Base-by-base conservation (phyloP, 2,329 filamentous ascomycete species). In the Monascus ruber region DNA sequence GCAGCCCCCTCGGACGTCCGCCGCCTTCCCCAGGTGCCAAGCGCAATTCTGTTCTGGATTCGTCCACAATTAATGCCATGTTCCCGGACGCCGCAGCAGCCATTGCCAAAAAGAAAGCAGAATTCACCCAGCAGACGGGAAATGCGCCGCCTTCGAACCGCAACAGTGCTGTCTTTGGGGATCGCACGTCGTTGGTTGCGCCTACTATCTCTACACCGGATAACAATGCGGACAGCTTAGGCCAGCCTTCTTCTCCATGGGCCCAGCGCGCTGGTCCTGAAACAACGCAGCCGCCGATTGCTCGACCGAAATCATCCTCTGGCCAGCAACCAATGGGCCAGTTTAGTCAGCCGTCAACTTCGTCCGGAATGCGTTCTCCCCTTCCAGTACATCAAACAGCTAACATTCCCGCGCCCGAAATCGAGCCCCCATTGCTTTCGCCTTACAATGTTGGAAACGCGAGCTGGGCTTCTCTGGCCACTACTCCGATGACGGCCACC, bases 381-480 rank as follows among this genome's bases (percentile, higher is more conserved):
- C 77, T 84, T 36, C 79, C 83, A 2, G 71, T 69, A 38, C 82
- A 82, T 52, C 88, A 94, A 63, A 94, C 66, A 51, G 94, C 87
- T 8, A 91, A 84, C 1, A 72, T 94, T 29, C 83, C 75, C 45
- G 77, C 83, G 2, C 76, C 76, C 24, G 84, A 93, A 36, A 73
- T 77, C 37, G 86, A 89, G 41, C 72, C 94, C 54, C 86, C 88
- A 3, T 66, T 94, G 46, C 71, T 98, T 42, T 96, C 91, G 11
- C 91, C 91, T 0, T 71, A 79, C 55, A 79, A 76, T 45, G 72
- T 81, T 29, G 76, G 81, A 38, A 86, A 86, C 59, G 86, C 85
- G 41, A 96, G 91, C 70, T 98, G 91, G 91, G 91, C 91, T 24
- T 96, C 91, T 6, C 94, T 95, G 84, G 81, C 93, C 47, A 96